Evolutionary conservation across 2,329 filamentous ascomycete genomes (phyloP).

Genomic region (Sclerotinia subarctica): DNA sequence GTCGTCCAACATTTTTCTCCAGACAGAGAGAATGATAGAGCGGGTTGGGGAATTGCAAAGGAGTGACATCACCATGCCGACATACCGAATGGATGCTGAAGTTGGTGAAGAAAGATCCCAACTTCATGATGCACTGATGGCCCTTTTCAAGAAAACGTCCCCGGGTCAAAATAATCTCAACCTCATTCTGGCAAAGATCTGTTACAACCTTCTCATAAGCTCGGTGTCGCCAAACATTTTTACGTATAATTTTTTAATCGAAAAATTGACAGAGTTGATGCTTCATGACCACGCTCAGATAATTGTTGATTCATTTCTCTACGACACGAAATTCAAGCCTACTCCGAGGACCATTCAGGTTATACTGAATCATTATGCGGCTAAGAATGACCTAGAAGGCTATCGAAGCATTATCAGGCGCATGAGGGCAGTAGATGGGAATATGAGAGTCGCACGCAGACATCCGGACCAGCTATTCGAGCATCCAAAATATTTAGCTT

Average conservation of each 20-base stretch:
- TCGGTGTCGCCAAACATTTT: conserved; percentile 60
- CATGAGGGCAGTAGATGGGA: conserved; percentile 32
- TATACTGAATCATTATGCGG: conserved; percentile 36
- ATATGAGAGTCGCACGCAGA: conserved; percentile 21
- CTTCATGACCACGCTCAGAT: conserved; percentile 50
- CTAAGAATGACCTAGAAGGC: conserved; percentile 28
- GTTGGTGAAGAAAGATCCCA: conserved; percentile 25
- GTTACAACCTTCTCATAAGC: conserved; percentile 64
- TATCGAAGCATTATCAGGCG: conserved; percentile 32
- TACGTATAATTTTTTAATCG: conserved; percentile 68
- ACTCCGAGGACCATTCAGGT: conserved; percentile 31
- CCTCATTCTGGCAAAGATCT: conserved; percentile 42
- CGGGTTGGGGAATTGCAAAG: conserved; percentile 26
- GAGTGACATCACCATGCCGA: conserved; percentile 26
- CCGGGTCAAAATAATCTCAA: conserved; percentile 26
- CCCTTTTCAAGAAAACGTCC: conserved; percentile 24
- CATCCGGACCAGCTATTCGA: conserved; percentile 6
- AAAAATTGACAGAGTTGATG: conserved; percentile 56
- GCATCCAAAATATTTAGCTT: conserved; percentile 24
- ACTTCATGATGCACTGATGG: conserved; percentile 31
- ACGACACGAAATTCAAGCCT: conserved; percentile 38
- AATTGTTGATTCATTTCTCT: conserved; percentile 52
- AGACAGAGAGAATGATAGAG: conserved; percentile 26
- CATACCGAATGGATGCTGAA: conserved; percentile 24
- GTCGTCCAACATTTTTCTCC: conserved; percentile 9